phyloP scores from a whole-genome alignment of 148 eudicot species.

The Persicaria tinctoria region DNA sequence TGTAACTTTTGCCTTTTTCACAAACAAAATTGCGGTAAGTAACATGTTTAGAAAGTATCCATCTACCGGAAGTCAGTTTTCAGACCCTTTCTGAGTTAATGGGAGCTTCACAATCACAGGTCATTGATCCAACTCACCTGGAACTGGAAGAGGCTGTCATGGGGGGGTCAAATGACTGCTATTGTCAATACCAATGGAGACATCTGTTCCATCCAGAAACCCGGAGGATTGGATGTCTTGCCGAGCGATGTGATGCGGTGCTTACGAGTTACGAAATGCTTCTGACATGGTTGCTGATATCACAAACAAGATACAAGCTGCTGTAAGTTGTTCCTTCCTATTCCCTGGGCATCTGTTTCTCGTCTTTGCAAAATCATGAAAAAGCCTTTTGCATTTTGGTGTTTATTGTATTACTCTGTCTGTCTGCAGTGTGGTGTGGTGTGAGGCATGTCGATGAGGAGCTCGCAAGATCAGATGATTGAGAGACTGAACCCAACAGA shows the following conservation, averaged over 20 bases:
- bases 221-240: slow-evolving; percentile 71
- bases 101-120: slow-evolving; percentile 34
- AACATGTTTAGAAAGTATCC: background rate
- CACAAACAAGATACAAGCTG: slow-evolving; percentile 54
- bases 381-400: too few relatives aligned
- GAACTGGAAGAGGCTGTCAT: slow-evolving; percentile 79
- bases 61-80: background rate
- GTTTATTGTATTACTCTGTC: too few relatives aligned
- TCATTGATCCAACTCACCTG: slow-evolving; percentile 71
- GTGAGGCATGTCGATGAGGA: too few relatives aligned
- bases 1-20: background rate
- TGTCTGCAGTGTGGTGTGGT: too few relatives aligned
- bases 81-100: background rate
- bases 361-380: background rate
- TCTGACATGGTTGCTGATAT: slow-evolving; percentile 73
- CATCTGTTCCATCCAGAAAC: slow-evolving; percentile 87
- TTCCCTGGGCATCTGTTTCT: background rate
- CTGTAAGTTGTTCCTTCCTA: slow-evolving; percentile 39
- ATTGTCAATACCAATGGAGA: slow-evolving; percentile 77
- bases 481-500: too few relatives aligned
- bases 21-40: background rate
- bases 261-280: slow-evolving; percentile 68
- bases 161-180: slow-evolving; percentile 69
- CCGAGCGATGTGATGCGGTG: slow-evolving; percentile 65
- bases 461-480: too few relatives aligned